Evolutionary conservation across 169 alveolate genomes (phyloP), one percentile per base, ranked within the genome.

Genomic region (Eimeria sp.): DNA sequence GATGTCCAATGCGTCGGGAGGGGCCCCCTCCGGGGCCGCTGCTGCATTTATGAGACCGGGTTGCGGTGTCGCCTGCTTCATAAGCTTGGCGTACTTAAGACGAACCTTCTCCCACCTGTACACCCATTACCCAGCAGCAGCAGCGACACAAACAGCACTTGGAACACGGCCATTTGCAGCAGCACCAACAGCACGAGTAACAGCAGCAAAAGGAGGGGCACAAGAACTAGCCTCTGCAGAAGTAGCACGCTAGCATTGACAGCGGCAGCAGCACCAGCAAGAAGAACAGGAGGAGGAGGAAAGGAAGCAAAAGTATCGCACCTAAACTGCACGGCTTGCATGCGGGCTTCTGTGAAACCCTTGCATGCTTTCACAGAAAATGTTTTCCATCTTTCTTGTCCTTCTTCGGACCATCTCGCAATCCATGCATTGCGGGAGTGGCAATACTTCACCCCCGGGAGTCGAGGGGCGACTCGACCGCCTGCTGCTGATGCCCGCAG

Each of bases 351-450:
- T 61, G 72, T 51, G 67, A 87, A 87, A 18, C 82, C 54, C 27
- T 75, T 75, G 84, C 82, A 87, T 47, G 72, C 94, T 34, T 63
- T 58, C 7, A 87, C 83, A 5, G 94, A 70, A 43, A 87, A 87
- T 10, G 94, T 87, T 43, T 87, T 87, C 94, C 94, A 87, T 67
- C 73, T 61, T 43, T 87, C 94, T 45, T 87, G 94, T 58, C 94
- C 94, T 30, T 65, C 73, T 61, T 87, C 94, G 34, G 94, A 87
- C 94, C 94, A 87, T 25, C 94, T 80, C 10, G 94, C 94, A 45
- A 87, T 87, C 94, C 94, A 87, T 14, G 94, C 94, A 14, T 87
- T 87, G 30, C 94, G 94, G 4, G 94, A 87, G 84, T 70, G 73
- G 80, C 94, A 87, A 51, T 54, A 87, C 49, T 87, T 87, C 27